These are phyloP conservation scores for Coemansia sp. DNA, from an alignment of 192 early-diverging fungal species.

Conservation along the genomic window DNA sequence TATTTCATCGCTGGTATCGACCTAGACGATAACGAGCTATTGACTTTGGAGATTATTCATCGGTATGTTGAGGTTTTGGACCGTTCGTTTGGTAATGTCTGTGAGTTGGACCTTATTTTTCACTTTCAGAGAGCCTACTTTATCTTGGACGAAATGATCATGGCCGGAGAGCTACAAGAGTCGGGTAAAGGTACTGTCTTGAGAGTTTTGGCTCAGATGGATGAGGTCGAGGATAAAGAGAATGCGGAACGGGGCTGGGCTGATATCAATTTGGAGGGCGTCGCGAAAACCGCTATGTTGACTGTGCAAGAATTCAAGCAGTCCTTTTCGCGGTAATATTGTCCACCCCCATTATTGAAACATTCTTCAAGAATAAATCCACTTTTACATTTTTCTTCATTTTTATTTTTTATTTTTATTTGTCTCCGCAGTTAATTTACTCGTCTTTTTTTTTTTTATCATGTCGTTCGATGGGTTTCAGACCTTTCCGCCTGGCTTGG, in stretches of 20 bases:
- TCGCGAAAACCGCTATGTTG: conserved; percentile 53
- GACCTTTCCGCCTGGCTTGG: not conserved
- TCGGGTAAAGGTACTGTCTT: conserved; percentile 84
- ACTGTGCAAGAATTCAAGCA: conserved; percentile 54
- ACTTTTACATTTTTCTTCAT: not conserved
- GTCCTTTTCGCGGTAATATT: conserved; percentile 38
- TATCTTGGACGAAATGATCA: conserved; percentile 85
- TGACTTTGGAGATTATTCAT: conserved; percentile 95
- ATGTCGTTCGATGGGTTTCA: not conserved
- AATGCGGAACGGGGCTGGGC: conserved; percentile 69
- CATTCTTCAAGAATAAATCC: not conserved
- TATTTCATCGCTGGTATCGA: conserved; percentile 98
- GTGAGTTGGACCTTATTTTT: conserved; percentile 98
- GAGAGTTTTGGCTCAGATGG: conserved; percentile 73
- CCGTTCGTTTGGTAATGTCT: conserved; percentile 94
- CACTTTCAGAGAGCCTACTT: conserved; percentile 95
- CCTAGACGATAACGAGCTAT: conserved; percentile 90
- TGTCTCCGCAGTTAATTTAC: not conserved
- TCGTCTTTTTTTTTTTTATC: not conserved
- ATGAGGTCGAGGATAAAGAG: conserved; percentile 74
- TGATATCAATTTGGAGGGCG: conserved; percentile 57
- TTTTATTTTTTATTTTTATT: not conserved
- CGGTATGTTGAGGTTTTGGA: conserved; percentile 98
- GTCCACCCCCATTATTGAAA: not conserved
- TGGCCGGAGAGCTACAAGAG: conserved; percentile 95